phyloP scores from a whole-genome alignment of 371 early-diverging fungal species.

The Lichtheimia corymbifera region DNA sequence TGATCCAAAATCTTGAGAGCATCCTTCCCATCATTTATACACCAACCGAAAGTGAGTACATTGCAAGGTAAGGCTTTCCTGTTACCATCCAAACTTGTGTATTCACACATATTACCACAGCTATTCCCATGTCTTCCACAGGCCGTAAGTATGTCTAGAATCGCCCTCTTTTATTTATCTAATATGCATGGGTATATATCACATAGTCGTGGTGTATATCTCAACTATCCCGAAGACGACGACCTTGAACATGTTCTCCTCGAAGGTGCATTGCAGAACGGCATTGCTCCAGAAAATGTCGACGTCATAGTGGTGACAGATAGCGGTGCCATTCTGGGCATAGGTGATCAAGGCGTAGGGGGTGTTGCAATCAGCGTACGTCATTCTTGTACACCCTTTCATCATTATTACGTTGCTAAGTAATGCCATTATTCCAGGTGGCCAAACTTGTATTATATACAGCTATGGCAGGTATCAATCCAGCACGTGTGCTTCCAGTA shows the following conservation, averaged over 20 bases:
- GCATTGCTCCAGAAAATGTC: conserved; percentile 16
- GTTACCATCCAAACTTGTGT: neutral
- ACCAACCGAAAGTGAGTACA: conserved; percentile 25
- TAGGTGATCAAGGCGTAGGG: conserved; percentile 34
- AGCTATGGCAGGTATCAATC: conserved; percentile 27
- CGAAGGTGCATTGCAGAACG: conserved; percentile 17
- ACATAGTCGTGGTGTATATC: conserved; percentile 18
- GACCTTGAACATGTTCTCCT: conserved; percentile 18
- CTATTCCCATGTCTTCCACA: conserved; percentile 15
- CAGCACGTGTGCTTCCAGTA: conserved; percentile 31
- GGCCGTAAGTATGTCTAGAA: conserved; percentile 11
- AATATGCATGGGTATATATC: neutral
- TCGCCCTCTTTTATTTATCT: neutral
- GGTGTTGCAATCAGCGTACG: conserved; percentile 16
- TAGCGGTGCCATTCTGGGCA: conserved; percentile 28
- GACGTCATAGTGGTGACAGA: conserved; percentile 23
- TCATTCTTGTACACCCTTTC: neutral
- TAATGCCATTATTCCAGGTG: conserved; percentile 11
- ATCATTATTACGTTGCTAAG: neutral
- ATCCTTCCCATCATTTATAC: conserved; percentile 24
- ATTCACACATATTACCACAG: neutral
- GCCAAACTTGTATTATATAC: conserved; percentile 29
- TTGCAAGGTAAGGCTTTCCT: conserved; percentile 6
- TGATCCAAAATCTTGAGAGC: conserved; percentile 19
- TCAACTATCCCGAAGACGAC: conserved; percentile 17